phyloP scores from a whole-genome alignment of 768 basidiomycete genomes.

The Lenzites betulinus region DNA sequence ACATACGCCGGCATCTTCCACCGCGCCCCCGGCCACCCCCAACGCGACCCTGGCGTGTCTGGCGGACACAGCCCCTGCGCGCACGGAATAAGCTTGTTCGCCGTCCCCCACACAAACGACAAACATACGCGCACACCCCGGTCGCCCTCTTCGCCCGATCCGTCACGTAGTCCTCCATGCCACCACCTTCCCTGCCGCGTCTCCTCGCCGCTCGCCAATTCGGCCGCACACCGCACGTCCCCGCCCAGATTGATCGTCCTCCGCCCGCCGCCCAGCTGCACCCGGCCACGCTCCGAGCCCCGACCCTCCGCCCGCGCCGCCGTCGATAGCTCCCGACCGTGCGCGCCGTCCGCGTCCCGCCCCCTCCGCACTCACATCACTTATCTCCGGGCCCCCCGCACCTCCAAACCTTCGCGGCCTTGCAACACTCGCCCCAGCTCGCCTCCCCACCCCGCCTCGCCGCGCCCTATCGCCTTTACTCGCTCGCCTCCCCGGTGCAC shows the following conservation, averaged over 20 bases:
- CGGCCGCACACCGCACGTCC: no score
- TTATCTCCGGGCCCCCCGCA: slow-evolving; percentile 3
- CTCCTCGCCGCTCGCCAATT: no score
- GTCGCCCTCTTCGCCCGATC: no score
- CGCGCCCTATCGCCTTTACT: not conserved
- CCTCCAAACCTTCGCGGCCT: slow-evolving; percentile 13
- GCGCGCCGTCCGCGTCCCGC: not conserved
- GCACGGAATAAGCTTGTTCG: not conserved
- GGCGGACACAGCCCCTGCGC: not conserved
- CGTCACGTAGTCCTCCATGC: no score
- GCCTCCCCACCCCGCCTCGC: not conserved
- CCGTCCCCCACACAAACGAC: not conserved
- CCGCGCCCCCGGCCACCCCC: not conserved
- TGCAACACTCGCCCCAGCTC: not conserved
- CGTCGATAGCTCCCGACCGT: no score
- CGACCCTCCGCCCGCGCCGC: no score
- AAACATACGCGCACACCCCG: not conserved
- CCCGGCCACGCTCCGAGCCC: no score
- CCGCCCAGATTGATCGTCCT: no score
- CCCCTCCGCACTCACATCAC: not conserved
- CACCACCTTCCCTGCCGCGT: no score
- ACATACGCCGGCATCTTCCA: slow-evolving; percentile 8
- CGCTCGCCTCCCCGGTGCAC: no score
- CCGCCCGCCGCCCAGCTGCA: no score
- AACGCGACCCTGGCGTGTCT: no score